Evolutionary conservation across 2,329 filamentous ascomycete genomes (phyloP).

Genomic region (Xenosphaeropsis pyriputrescens): DNA sequence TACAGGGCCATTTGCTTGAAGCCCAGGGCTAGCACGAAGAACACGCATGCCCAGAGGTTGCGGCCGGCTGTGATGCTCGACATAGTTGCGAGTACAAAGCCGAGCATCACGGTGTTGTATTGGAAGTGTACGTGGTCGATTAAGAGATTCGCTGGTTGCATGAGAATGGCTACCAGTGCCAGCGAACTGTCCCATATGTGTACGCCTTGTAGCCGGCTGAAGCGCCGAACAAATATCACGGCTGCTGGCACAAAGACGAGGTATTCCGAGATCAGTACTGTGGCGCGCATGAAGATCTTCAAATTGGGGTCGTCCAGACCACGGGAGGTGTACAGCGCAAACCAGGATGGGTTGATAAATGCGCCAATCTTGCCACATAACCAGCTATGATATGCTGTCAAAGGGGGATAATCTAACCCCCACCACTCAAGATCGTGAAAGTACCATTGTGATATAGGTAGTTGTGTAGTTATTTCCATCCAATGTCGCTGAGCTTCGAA

Average conservation of each 20-base stretch:
- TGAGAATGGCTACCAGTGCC: constrained; percentile 75
- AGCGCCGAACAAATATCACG: constrained; percentile 73
- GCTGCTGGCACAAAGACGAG: constrained; percentile 75
- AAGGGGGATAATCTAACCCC: constrained; percentile 93
- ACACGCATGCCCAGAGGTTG: constrained; percentile 77
- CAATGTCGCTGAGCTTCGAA: constrained; percentile 97
- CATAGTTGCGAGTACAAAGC: constrained; percentile 72
- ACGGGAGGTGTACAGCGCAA: constrained; percentile 69
- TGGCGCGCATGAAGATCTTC: constrained; percentile 93
- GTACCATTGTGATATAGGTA: constrained; percentile 93
- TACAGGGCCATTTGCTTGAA: constrained; percentile 99
- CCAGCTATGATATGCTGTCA: constrained; percentile 98
- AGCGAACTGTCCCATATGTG: constrained; percentile 72
- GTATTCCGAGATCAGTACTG: constrained; percentile 83
- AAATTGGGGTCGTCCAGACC: constrained; percentile 64
- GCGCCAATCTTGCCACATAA: constrained; percentile 75
- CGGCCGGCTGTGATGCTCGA: constrained; percentile 79
- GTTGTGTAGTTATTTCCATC: constrained; percentile 90
- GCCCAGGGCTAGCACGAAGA: constrained; percentile 85
- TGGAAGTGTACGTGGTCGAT: constrained; percentile 96
- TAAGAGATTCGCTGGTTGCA: constrained; percentile 82
- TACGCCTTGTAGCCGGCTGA: constrained; percentile 60
- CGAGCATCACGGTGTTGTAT: constrained; percentile 98
- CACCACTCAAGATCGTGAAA: constrained; percentile 95
- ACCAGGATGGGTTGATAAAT: constrained; percentile 72